Evolutionary conservation across 1,284 basidiomycete species (phyloP).

Genomic region (Porogramme epimiltina): DNA sequence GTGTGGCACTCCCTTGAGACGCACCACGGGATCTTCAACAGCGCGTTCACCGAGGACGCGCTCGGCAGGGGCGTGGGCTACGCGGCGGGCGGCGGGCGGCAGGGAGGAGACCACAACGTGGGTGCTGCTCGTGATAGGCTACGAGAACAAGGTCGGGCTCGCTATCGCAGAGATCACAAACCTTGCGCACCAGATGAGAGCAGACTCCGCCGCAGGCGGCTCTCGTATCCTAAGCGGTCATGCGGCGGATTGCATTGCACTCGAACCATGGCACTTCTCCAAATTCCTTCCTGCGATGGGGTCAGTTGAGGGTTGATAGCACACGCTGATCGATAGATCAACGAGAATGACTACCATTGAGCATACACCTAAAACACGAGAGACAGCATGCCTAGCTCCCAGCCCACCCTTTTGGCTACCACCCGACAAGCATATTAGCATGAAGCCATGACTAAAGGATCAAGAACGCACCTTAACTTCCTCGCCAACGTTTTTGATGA

Average conservation of each 20-base stretch:
- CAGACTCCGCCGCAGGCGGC: slow-evolving; percentile 38
- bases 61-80: slow-evolving; percentile 3
- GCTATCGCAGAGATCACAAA: slow-evolving; percentile 72
- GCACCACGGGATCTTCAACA: slow-evolving; percentile 48
- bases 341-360: too few relatives aligned
- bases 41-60: slow-evolving; percentile 51
- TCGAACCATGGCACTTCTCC: too few relatives aligned
- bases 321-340: too few relatives aligned
- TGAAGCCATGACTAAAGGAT: not conserved
- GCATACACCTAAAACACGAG: too few relatives aligned
- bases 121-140: slow-evolving; percentile 85
- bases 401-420: slow-evolving; percentile 34
- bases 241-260: too few relatives aligned
- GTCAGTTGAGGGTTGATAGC: too few relatives aligned
- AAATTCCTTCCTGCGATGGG: too few relatives aligned
- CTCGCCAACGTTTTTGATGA: slow-evolving; percentile 39
- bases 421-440: not conserved
- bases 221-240: slow-evolving; percentile 59
- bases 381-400: slow-evolving; percentile 9
- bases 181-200: slow-evolving; percentile 64
- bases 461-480: slow-evolving; percentile 55
- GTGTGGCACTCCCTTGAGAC: slow-evolving; percentile 57
- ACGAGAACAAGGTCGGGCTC: slow-evolving; percentile 76
- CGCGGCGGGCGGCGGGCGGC: too few relatives aligned
- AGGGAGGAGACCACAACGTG: slow-evolving; percentile 52